phyloP scores from a whole-genome alignment of 108 stramenopile genomes.

The Cyclostephanos tholiformis region DNA sequence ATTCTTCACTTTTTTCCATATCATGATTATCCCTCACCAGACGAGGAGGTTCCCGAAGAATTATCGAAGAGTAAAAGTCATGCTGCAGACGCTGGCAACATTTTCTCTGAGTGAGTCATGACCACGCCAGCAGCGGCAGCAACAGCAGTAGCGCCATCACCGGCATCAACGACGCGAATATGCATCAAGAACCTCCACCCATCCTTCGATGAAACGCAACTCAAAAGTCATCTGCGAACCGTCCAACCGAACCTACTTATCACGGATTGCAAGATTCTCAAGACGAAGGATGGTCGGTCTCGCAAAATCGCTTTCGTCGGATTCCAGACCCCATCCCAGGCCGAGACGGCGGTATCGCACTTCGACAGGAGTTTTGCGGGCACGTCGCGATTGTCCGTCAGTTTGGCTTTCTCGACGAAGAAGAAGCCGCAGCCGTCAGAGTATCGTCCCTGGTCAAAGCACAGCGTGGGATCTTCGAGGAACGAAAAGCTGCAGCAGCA shows the following conservation, averaged over 20 bases:
- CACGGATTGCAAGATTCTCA: conserved; percentile 78
- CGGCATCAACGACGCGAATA: conserved; percentile 59
- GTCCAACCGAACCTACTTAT: conserved; percentile 43
- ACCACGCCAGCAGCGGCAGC: conserved; percentile 14
- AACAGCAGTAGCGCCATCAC: conserved; percentile 6
- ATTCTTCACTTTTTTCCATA: no score
- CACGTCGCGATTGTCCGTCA: conserved; percentile 66
- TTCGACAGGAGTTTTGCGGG: conserved; percentile 64
- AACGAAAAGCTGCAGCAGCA: conserved; percentile 27
- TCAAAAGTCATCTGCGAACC: conserved; percentile 55
- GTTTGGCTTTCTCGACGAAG: conserved; percentile 67
- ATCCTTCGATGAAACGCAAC: conserved; percentile 60
- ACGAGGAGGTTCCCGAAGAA: no score
- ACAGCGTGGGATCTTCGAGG: conserved; percentile 51
- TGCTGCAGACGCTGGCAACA: no score
- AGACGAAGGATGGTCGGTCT: conserved; percentile 63
- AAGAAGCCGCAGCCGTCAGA: conserved; percentile 35
- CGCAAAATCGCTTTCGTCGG: conserved; percentile 86
- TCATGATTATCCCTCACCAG: no score
- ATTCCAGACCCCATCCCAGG: conserved; percentile 61
- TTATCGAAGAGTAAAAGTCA: no score
- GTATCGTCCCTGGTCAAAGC: conserved; percentile 63
- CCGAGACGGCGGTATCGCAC: conserved; percentile 55
- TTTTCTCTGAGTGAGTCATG: no score
- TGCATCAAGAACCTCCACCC: conserved; percentile 88